These are phyloP conservation scores for Carnegiea gigantea DNA, from an alignment of 179 eudicot genomes.

Conservation along the genomic window DNA sequence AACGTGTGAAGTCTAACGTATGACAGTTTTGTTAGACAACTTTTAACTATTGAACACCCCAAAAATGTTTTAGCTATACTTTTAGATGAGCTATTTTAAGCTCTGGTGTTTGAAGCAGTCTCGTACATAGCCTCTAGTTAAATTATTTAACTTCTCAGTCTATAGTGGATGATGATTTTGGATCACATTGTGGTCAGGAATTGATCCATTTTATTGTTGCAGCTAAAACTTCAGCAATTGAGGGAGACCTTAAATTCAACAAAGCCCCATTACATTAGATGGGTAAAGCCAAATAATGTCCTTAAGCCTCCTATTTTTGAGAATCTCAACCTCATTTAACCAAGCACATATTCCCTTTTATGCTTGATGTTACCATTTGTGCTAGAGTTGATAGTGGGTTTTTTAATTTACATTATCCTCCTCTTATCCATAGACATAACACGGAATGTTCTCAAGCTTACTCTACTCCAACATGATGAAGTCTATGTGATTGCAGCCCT, in stretches of 20 bases:
- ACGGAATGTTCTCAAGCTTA: background rate
- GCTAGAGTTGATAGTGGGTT: background rate
- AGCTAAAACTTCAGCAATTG: slow-evolving; percentile 93
- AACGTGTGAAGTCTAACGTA: background rate
- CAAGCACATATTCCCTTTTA: slow-evolving; percentile 47
- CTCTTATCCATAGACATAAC: background rate
- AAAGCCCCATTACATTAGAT: slow-evolving; percentile 98
- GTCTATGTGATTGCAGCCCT: background rate
- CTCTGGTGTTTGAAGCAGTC: background rate
- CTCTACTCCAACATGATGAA: background rate
- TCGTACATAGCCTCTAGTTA: slow-evolving; percentile 4
- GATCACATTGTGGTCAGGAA: background rate
- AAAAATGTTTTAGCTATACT: background rate
- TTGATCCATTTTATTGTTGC: slow-evolving; percentile 36
- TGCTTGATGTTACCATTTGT: background rate
- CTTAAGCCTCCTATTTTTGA: slow-evolving; percentile 96
- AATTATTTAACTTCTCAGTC: slow-evolving; percentile 1
- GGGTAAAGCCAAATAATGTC: slow-evolving; percentile 95
- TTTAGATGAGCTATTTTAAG: too few relatives aligned
- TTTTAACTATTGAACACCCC: background rate
- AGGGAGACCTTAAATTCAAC: slow-evolving; percentile 93
- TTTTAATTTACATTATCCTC: background rate
- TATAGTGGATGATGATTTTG: background rate
- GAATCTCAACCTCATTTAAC: slow-evolving; percentile 71
- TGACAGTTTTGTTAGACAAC: background rate